A percentile compares a stretch with the other conserved stretches of the same genome.
Conservation (phyloP, 1,139 yeast genomes). For the Hemisphaericaspora lyxosophila region DNA sequence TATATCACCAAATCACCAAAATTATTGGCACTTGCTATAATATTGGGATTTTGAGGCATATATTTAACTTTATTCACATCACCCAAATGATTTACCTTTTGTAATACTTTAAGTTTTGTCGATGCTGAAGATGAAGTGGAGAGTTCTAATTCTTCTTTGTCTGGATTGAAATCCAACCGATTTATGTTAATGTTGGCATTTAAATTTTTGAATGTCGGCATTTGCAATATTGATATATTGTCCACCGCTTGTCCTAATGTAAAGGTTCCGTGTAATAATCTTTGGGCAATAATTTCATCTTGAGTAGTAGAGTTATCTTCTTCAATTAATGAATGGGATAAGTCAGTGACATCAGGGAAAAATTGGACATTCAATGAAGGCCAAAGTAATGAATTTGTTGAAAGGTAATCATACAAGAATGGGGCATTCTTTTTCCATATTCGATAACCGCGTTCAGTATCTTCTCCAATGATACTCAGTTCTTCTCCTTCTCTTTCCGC, state of each 20-base stretch:
- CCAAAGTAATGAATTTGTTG: constrained; percentile 53
- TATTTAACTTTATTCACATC: constrained; percentile 44
- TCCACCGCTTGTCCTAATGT: constrained; percentile 46
- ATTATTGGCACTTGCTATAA: constrained; percentile 43
- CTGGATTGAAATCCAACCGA: constrained; percentile 37
- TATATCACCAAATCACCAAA: constrained; percentile 43
- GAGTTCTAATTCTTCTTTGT: constrained; percentile 44
- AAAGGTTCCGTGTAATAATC: constrained; percentile 43
- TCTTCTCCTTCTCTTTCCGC: constrained; percentile 8
- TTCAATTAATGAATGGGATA: constrained; percentile 13
- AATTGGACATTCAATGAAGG: constrained; percentile 56
- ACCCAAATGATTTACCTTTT: constrained; percentile 44
- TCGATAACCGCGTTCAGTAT: constrained; percentile 37
- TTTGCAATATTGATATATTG: constrained; percentile 37
- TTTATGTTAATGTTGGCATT: constrained; percentile 33
- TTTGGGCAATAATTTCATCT: constrained; percentile 25
- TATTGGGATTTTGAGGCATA: constrained; percentile 48
- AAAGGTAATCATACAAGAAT: constrained; percentile 48
- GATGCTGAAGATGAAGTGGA: constrained; percentile 20
- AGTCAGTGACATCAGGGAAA: constrained; percentile 49
- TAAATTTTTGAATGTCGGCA: constrained; percentile 35
- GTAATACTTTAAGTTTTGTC: constrained; percentile 32
- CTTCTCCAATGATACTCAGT: constrained; percentile 21
- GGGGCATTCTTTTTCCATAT: constrained; percentile 60
- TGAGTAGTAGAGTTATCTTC: constrained; percentile 1